Conservation (phyloP, 2,329 filamentous ascomycete species). For the Xylariales sp. region DNA sequence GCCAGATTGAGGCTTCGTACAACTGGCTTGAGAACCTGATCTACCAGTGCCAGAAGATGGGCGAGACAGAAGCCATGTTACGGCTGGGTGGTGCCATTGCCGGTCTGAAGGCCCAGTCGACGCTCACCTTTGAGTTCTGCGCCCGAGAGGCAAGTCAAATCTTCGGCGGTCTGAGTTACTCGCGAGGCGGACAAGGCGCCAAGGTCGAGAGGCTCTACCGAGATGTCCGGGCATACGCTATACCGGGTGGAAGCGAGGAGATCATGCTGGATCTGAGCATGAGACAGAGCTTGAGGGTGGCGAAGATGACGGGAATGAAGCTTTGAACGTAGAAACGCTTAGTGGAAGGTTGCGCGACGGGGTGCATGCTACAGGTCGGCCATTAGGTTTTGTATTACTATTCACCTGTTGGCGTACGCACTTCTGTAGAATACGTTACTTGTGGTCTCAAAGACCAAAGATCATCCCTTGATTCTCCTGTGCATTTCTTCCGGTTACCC, state of each 20-base stretch:
- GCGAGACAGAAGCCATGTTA: conserved; percentile 91
- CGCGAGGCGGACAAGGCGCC: conserved; percentile 85
- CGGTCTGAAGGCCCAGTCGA: conserved; percentile 87
- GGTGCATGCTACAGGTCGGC: too few relatives aligned
- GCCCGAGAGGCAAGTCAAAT: conserved; percentile 95
- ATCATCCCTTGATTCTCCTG: too few relatives aligned
- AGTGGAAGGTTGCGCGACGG: too few relatives aligned
- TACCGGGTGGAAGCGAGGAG: conserved; percentile 93
- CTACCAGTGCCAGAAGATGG: conserved; percentile 90
- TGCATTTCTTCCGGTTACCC: too few relatives aligned
- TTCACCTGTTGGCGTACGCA: too few relatives aligned
- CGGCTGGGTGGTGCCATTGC: conserved; percentile 93
- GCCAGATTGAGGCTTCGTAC: conserved; percentile 95
- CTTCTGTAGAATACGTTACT: too few relatives aligned
- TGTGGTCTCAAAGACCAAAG: too few relatives aligned
- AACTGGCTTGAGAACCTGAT: conserved; percentile 95
- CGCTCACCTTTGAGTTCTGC: conserved; percentile 95
- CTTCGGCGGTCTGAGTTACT: conserved; percentile 91
- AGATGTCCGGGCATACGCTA: conserved; percentile 92
- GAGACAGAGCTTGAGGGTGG: conserved; percentile 81
- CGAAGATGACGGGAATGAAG: conserved; percentile 93
- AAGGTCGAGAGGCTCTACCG: conserved; percentile 94
- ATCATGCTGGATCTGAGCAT: conserved; percentile 98
- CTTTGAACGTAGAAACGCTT: too few relatives aligned
- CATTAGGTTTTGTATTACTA: too few relatives aligned